Evolutionary conservation across 1,284 basidiomycete genomes (phyloP), one percentile per base, ranked within the genome.

Genomic region (Heterobasidion annosum): DNA sequence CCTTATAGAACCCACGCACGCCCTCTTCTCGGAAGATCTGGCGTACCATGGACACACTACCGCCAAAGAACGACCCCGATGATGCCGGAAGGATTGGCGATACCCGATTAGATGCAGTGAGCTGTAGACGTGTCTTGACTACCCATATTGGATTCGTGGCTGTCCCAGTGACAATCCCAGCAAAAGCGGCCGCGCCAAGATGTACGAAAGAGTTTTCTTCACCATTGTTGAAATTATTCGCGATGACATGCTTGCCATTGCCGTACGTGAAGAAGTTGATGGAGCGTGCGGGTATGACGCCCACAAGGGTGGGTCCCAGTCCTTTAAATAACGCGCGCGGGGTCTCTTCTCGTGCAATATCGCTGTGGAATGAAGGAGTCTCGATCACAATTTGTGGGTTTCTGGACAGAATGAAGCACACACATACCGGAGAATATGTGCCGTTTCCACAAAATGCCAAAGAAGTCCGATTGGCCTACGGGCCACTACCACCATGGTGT

Each of bases 241-340:
- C 93, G 51, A 97, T 88, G 57, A 96, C 71, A 46, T 87, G 86
- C 70, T 99, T 99, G 50, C 94, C 93, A 64, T 97, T 99, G 18
- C 96, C 97, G 64, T 99, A 99, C 13, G 92, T 91, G 76, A 91
- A 99, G 71, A 99, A 99, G 71, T 98, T 95, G 75, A 99, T 98
- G 6, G 93, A 93, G 53, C 93, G 82, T 0, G 95, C 96, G 0
- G 97, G 97, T 37, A 99, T 83, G 54, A 93, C 95, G 54, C 97
- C 97, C 34, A 96, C 92, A 0, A 99, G 78, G 0, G 93, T 97
- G 1, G 97, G 93, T 0, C 93, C 94, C 2, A 99, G 81, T 51
- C 96, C 96, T 66, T 91, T 94, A 76, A 98, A 98, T 0, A 99
- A 73, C 0, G 96, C 96, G 8, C 85, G 78, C 1, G 90, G 82